A percentile compares a stretch with the other conserved stretches of the same genome.
These are phyloP conservation scores for Cenchrus purpureus DNA, from an alignment of 176 grass and related monocot species.

Conservation along the genomic window DNA sequence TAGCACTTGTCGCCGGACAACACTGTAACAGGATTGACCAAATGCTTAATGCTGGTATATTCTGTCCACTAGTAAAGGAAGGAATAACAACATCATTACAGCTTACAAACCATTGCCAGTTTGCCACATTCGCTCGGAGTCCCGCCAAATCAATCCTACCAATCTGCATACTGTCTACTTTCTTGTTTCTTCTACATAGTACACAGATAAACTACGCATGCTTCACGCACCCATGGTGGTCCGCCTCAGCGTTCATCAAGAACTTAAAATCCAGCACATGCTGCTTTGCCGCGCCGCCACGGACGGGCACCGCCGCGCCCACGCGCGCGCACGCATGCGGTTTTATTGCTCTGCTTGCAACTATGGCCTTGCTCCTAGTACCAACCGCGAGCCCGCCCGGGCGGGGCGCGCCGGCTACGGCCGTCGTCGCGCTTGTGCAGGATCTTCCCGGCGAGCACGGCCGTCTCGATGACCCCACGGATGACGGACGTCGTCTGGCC, in stretches of 20 bases:
- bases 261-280: neutral
- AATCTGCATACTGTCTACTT: neutral
- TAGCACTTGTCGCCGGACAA: neutral
- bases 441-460: conserved; percentile 78
- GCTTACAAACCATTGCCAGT: neutral
- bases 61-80: neutral
- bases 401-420: conserved; percentile 3
- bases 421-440: conserved; percentile 70
- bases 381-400: neutral
- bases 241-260: neutral
- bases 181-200: no score
- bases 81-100: neutral
- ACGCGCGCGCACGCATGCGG: neutral
- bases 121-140: neutral
- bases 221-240: neutral
- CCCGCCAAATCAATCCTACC: neutral
- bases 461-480: conserved; percentile 70
- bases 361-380: neutral
- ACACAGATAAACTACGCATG: no score
- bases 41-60: neutral
- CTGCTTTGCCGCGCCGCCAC: conserved; percentile 17
- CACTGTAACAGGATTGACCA: neutral
- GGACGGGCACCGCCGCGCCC: neutral
- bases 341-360: conserved; percentile 17
- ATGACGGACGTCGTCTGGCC: conserved; percentile 58